phyloP scores from a whole-genome alignment of 805 yeast species.

The Limtongozyma cylindracea region DNA sequence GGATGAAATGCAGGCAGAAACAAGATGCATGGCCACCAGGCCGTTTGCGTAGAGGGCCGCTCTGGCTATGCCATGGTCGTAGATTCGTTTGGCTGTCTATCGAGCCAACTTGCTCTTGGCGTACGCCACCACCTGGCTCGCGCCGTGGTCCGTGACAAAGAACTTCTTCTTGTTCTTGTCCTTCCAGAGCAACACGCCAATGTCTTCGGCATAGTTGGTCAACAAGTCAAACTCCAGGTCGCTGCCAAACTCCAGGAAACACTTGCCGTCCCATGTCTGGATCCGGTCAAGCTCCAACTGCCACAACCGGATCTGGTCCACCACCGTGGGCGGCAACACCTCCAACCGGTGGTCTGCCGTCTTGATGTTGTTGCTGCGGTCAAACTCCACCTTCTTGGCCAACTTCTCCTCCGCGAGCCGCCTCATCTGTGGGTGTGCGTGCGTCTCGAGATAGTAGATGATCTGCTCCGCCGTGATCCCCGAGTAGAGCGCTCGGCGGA shows the following conservation, averaged over 20 bases:
- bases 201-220: constrained; percentile 60
- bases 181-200: constrained; percentile 83
- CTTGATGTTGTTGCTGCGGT: constrained; percentile 20
- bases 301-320: constrained; percentile 90
- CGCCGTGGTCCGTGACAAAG: constrained; percentile 75
- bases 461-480: constrained; percentile 95
- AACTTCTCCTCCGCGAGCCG: constrained; percentile 43
- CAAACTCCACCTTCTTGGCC: constrained; percentile 42
- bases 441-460: constrained; percentile 65
- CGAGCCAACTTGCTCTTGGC: constrained; percentile 30
- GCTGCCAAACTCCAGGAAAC: constrained; percentile 66
- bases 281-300: constrained; percentile 89
- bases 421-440: constrained; percentile 85
- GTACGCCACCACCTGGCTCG: constrained; percentile 73
- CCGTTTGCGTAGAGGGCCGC: too few species aligned
- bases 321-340: constrained; percentile 83
- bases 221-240: constrained; percentile 54
- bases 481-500: constrained; percentile 55
- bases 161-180: constrained; percentile 44
- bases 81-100: too few species aligned
- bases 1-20: too few species aligned
- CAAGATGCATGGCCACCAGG: too few species aligned
- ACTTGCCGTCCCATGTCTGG: constrained; percentile 61
- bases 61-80: too few species aligned
- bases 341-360: constrained; percentile 18